These are phyloP conservation scores for Cutaneotrichosporon sp. DNA, from an alignment of 1,284 basidiomycete genomes.

Conservation along the genomic window DNA sequence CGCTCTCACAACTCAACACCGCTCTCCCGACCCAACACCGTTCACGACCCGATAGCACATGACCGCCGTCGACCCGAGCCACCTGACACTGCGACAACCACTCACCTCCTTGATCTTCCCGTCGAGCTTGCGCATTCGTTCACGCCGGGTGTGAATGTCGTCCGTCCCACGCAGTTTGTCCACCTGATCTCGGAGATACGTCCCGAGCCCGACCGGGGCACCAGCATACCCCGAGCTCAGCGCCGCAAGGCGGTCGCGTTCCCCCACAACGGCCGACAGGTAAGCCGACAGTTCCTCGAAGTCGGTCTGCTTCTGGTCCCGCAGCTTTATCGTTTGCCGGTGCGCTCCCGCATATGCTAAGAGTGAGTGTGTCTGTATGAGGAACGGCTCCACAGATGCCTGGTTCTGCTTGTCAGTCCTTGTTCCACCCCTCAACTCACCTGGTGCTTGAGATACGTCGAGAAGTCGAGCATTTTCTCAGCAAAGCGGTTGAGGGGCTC, in stretches of 20 bases:
- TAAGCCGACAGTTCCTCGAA: constrained; percentile 98
- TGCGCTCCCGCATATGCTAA: constrained; percentile 87
- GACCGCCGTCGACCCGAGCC: neutral
- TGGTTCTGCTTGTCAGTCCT: constrained; percentile 63
- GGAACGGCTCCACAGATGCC: constrained; percentile 80
- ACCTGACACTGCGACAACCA: constrained; percentile 14
- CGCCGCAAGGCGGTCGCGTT: constrained; percentile 87
- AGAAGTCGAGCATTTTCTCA: constrained; percentile 90
- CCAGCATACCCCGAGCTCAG: constrained; percentile 62
- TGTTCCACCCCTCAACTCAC: constrained; percentile 56
- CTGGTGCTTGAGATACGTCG: constrained; percentile 75
- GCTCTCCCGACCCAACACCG: neutral
- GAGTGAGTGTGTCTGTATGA: constrained; percentile 84
- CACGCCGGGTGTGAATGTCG: constrained; percentile 81
- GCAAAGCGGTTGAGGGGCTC: constrained; percentile 95
- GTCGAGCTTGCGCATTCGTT: constrained; percentile 90
- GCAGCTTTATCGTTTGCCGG: constrained; percentile 83
- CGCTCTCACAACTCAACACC: neutral
- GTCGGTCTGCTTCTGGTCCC: constrained; percentile 98
- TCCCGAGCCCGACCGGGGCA: constrained; percentile 68
- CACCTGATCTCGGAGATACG: constrained; percentile 91
- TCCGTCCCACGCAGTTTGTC: constrained; percentile 89
- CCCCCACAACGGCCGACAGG: constrained; percentile 82
- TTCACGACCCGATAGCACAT: neutral
- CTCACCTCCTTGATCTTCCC: constrained; percentile 88